phyloP scores from a whole-genome alignment of 768 basidiomycete species.

The Boletus pseudopeckii region DNA sequence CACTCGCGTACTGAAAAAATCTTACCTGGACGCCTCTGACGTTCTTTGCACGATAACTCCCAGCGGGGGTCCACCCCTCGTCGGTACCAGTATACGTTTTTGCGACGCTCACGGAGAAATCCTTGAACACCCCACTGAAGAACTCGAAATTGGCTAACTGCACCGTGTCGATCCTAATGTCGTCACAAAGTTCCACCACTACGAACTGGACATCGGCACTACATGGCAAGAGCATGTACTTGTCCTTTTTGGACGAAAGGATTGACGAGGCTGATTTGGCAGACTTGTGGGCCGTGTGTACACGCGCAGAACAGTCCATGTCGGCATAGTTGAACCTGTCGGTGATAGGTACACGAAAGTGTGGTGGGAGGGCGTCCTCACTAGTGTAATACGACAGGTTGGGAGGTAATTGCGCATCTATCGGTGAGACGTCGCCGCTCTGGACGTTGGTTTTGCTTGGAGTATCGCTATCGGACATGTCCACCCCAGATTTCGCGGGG shows the following conservation, averaged over 20 bases:
- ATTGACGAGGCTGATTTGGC: slow-evolving; percentile 84
- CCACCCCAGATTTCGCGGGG: slow-evolving; percentile 8
- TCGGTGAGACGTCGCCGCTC: slow-evolving; percentile 1
- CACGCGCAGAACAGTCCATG: slow-evolving; percentile 88
- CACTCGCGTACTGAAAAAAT: background rate
- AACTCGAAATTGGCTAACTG: slow-evolving; percentile 98
- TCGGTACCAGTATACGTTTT: slow-evolving; percentile 68
- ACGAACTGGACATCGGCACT: slow-evolving; percentile 63
- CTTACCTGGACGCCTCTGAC: slow-evolving; percentile 85
- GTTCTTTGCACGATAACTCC: slow-evolving; percentile 84
- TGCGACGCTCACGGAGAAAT: slow-evolving; percentile 81
- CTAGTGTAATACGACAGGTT: slow-evolving; percentile 9
- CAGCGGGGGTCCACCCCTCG: slow-evolving; percentile 69
- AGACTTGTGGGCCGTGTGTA: slow-evolving; percentile 76
- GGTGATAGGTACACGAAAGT: slow-evolving; percentile 69
- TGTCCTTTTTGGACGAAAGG: slow-evolving; percentile 84
- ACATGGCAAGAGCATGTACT: slow-evolving; percentile 97
- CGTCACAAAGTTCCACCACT: slow-evolving; percentile 95
- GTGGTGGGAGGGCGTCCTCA: slow-evolving; percentile 43
- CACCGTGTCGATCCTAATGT: slow-evolving; percentile 93
- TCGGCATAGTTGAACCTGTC: slow-evolving; percentile 96
- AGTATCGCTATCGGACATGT: slow-evolving; percentile 2
- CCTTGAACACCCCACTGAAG: slow-evolving; percentile 94
- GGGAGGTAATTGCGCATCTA: slow-evolving; percentile 11
- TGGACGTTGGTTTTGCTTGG: background rate